Evolutionary conservation across 2,329 filamentous ascomycete species (phyloP), one percentile per base, ranked within the genome.

Genomic region (Didymella exigua): DNA sequence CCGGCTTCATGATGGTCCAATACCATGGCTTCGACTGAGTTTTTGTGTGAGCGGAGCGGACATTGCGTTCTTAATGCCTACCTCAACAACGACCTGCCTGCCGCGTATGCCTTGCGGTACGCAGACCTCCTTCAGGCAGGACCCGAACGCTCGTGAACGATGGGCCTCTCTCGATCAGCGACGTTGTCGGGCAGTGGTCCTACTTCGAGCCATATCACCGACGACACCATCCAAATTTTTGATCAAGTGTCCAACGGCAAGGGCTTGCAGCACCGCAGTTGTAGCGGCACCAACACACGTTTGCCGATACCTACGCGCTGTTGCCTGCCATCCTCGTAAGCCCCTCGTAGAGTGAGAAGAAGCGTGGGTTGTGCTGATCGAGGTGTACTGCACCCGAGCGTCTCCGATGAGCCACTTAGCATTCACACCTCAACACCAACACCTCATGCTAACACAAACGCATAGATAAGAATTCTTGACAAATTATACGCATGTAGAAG

Each of bases 141-240:
- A 24, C 29, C 52, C 46, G 52, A 24, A 18, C 9, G 19, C 26
- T 43, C 49, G 49, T 31, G 43, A 30, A 49, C 34, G 40, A 44
- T 54, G 45, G 51, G 45, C 18, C 40, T 43, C 26, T 49, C 45
- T n/a, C n/a, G n/a, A n/a, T n/a, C n/a, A n/a, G n/a, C n/a, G n/a
- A n/a, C n/a, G n/a, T n/a, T n/a, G 52, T 55, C 41, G 46, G 46
- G 46, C 36, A 45, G 21, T 26, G 46, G 40, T 41, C 5, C 19
- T 40, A 33, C 45, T 47, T 34, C 45, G 14, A 40, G 27, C 13
- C 9, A 16, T 13, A 11, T 14, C 18, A 37, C 45, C 26, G 43
- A 43, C 21, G 13, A 24, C 24, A 36, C n/a, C 7, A 24, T 4
- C 36, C 16, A 18, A 33, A n/a, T 10, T 23, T 24, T 18, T 26